Base-by-base conservation (phyloP, 495 filamentous ascomycete genomes). In the Aspergillus leporis region DNA sequence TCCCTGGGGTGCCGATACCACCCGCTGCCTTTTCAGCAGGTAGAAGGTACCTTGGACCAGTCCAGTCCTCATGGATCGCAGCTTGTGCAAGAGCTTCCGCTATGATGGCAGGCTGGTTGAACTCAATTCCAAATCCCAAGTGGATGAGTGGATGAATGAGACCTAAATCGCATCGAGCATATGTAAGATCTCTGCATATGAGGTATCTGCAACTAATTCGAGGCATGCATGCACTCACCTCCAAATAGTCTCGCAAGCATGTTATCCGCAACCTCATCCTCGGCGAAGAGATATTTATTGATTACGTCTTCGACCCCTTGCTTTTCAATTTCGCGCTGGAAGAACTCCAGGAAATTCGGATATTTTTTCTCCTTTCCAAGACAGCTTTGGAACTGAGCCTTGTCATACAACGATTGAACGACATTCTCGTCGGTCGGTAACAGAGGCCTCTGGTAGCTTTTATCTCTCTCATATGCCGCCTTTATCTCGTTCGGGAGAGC, bases 101-200 rank as follows among this genome's bases (percentile, higher is more conserved):
- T n/a, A 95, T 78, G 34, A 97, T 85, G 43, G 88, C 89, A 7
- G 89, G 90, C 65, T 93, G 89, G 3, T 80, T 65, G 73, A 90
- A 95, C 61, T 95, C 90, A 16, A 96, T 62, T 3, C 87, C 91
- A 66, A 90, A 94, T 41, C 91, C 90, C 13, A 96, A 80, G 61
- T 96, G 91, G 63, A 96, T 96, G 9, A 93, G 60, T 7, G 90
- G 90, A 66, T 96, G 92, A 4, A 94, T 63, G 61, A 92, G 82
- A 1, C 88, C 90, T 79, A 49, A 56, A 34, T n/a, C 4, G 4
- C 18, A 19, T 46, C 32, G 40, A n/a, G 14, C 14, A 54, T n/a
- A 32, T 1, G 6, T 23, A 47, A 47, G 18, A 5, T 23, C 21
- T 13, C 19, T 47, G 1, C 43, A 21, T 12, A 23, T 10, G 19